Base-by-base conservation (phyloP, 164 flowering plant species). In the Umbilicus rupestris region DNA sequence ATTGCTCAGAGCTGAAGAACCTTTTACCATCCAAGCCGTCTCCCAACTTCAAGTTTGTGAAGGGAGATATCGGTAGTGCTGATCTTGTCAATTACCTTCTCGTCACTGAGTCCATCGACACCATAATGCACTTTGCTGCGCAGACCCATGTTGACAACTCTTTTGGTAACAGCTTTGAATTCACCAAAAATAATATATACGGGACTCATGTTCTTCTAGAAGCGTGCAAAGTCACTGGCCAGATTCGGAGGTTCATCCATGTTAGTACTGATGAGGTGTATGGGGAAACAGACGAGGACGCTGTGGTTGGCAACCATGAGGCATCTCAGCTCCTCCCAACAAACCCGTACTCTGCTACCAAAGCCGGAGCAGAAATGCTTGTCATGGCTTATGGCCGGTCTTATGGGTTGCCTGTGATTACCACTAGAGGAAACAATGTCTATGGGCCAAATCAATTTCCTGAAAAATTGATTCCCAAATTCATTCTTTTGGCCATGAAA, bases 291-390 rank as follows among this genome's bases (percentile, higher is more conserved):
- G 92, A 87, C 69, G 85, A 85, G 73, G 92, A 87, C 72, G 88
- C 89, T 64, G 82, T 81, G 50, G 89, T 85, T 5, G 92, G 92
- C 55, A 87, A 87, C 74, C 88, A 84, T 66, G 90, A 87, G 71
- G 92, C 92, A 35, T 87, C 92, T 22, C 89, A 83, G 70, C 86
- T 87, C 45, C 87, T 85, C 42, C 92, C 92, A 3, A 87, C 92
- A 28, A 87, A 87, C 63, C 92, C 92, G 1, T 87, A 87, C 77
- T 87, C 92, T 55, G 92, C 92, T 0, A 87, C 92, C 30, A 87
- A 87, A 76, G 92, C 92, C 59, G 92, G 92, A 41, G 92, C 92
- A 15, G 92, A 87, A 71, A 87, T 87, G 92, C 88, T 87, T 69
- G 92, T 87, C 39, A 87, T 87, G 92, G 92, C 92, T 6, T 87